phyloP scores from a whole-genome alignment of 257 asterid species.

The Thymus mandschuricus region DNA sequence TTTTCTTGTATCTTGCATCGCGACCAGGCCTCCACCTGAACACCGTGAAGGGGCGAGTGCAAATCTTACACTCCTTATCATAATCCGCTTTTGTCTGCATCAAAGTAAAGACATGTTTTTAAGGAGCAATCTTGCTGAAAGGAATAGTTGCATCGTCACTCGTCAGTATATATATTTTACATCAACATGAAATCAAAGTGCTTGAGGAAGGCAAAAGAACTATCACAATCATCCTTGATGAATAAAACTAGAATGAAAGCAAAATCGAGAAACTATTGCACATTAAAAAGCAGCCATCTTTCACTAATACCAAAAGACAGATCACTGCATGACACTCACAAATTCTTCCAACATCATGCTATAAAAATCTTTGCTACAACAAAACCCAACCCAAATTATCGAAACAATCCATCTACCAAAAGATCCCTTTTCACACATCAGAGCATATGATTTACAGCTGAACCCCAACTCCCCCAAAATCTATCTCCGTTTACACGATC shows the following conservation, averaged over 20 bases:
- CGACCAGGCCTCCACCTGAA: conserved; percentile 99
- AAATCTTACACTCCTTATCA: conserved; percentile 98
- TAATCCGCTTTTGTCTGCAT: conserved; percentile 90
- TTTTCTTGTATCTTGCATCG: conserved; percentile 94
- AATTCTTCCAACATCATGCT: neutral
- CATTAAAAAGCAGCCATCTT: neutral
- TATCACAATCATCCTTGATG: neutral
- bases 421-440: neutral
- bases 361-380: neutral
- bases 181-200: neutral
- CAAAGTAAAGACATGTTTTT: neutral
- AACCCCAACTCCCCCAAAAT: neutral
- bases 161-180: neutral
- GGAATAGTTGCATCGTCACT: neutral
- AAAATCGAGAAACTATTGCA: neutral
- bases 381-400: conserved; percentile 5
- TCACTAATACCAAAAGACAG: neutral
- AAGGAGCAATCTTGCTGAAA: conserved; percentile 22
- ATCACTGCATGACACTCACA: neutral
- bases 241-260: neutral
- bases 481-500: neutral
- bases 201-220: conserved; percentile 4
- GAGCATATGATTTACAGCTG: neutral
- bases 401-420: conserved; percentile 15
- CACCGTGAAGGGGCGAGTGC: conserved; percentile 94